Base-by-base conservation (phyloP, 179 eudicot genomes). In the Silene noctiflora region DNA sequence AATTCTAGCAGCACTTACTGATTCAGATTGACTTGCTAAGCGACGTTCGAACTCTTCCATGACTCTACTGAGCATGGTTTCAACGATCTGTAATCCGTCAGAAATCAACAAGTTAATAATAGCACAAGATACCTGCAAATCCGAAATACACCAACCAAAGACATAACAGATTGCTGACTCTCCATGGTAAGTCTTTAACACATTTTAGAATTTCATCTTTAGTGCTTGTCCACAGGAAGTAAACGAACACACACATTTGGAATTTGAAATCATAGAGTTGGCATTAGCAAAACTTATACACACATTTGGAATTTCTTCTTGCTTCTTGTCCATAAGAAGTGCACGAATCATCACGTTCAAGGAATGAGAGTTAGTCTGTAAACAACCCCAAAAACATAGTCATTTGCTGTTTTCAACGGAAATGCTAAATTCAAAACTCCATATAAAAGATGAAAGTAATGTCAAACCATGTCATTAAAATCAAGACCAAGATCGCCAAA, bases 21-120 rank as follows among this genome's bases (percentile, higher is more conserved):
- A 29, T 77, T 88, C 96, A 53, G 68, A 16, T 80, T 85, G 91
- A 78, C 76, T 77, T 51, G 85, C 84, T 71, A 91, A 42, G 27
- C 92, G 99, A 75, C 85, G 86, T 82, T 93, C 97, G 81, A 91
- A 89, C 86, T 96, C 98, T 87, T 93, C 96, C 77, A 84, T 81
- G 72, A 96, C 92, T 88, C 88, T 96, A 68, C 81, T 81, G 67
- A 96, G 87, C 77, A 96, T 87, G 24, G 91, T 83, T 81, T 93
- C 99, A 29, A 96, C 87, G 72, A 93, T 88, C 99, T 96, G 90
- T 59, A 65, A 78, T 67, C 81, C 79, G 55, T 67, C 81, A 58
- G 76, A 77, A 62, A 62, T 16, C 61, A 42, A 17, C 55, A n/a
- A 67, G 64, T 51, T 74, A 66, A 56, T 35, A 53, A 53, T 25